phyloP scores from a whole-genome alignment of 2,329 filamentous ascomycete genomes.

The Fonsecaea erecta region DNA sequence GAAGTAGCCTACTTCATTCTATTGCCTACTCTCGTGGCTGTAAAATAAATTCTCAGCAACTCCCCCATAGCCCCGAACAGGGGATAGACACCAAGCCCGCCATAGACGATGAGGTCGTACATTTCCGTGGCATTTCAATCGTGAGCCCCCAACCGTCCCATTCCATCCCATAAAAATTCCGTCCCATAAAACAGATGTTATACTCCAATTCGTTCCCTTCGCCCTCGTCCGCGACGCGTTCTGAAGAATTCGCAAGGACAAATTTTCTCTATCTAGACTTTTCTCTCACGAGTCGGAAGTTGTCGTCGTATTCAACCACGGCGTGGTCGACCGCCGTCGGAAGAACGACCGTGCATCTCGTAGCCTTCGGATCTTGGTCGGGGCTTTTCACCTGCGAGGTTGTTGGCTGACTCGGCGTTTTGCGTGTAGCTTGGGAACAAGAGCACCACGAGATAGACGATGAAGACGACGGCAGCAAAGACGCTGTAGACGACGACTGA shows the following conservation, averaged over 20 bases:
- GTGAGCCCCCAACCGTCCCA: not conserved
- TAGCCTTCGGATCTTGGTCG: conserved; percentile 27
- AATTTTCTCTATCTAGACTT: not conserved
- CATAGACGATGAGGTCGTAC: not conserved
- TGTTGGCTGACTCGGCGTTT: conserved; percentile 6
- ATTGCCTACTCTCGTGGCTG: too few relatives aligned
- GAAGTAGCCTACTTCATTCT: too few relatives aligned
- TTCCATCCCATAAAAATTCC: not conserved
- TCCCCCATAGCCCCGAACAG: not conserved
- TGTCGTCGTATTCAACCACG: not conserved
- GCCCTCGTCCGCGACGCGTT: not conserved
- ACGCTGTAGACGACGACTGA: conserved; percentile 56
- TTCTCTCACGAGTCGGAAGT: not conserved
- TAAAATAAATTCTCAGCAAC: not conserved
- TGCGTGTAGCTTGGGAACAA: conserved; percentile 15
- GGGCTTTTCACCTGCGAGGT: conserved; percentile 30
- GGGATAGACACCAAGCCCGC: too few relatives aligned
- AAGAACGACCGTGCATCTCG: conserved; percentile 30
- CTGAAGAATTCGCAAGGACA: not conserved
- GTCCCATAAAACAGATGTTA: not conserved
- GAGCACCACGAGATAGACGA: conserved; percentile 47
- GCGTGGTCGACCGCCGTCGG: not conserved
- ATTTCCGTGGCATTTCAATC: conserved; percentile 6
- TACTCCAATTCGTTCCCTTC: not conserved
- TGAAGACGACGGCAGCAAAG: conserved; percentile 54